Base-by-base conservation (phyloP, 192 early-diverging fungal genomes). In the Thamnidium elegans region DNA sequence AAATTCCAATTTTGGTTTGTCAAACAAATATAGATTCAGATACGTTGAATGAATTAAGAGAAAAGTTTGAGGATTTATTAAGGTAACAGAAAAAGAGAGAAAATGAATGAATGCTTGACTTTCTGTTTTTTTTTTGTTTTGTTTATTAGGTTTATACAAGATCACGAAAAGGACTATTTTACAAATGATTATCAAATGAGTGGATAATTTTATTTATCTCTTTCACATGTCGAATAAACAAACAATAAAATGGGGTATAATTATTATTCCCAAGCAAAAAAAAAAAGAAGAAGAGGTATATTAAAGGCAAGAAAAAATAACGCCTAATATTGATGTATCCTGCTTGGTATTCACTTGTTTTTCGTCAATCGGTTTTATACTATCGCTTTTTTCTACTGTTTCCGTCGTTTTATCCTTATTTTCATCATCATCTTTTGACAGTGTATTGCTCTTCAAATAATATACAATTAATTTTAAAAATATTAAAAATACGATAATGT, bases 11-110 rank as follows among this genome's bases (percentile, higher is more conserved):
- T 53, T 77, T 98, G 14, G 90, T 96, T 61, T 87, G 91, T 1
- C 92, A 94, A 64, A 91, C 93, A 13, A 90, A 95, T 65, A 93
- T 98, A 89, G 94, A 96, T 55, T 80, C 81, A 19, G 93, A 96
- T 17, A 90, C 94, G 1, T 84, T 92, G 45, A 63, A 78, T 61
- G 70, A 90, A 30, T 78, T 95, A 21, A 89, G 86, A 55, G 91
- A 95, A 64, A 83, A 90, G 59, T 75, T 96, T 68, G 78, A 81
- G 20, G 84, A 90, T 32, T 78, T 98, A 50, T 71, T 96, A 50
- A 89, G 86, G 92, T 97, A 86, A 74, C 79, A 69, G 13, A 42
- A 14, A 19, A 3, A n/a, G 36, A n/a, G 7, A 3, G 44, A 51
- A 8, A 50, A 45, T 19, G 21, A 51, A 31, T 21, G 3, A n/a